Percentiles rank a stretch among this genome's conserved stretches.
Evolutionary conservation across 352 stramenopile genomes (phyloP).

Genomic region (Pythium coloratum): DNA sequence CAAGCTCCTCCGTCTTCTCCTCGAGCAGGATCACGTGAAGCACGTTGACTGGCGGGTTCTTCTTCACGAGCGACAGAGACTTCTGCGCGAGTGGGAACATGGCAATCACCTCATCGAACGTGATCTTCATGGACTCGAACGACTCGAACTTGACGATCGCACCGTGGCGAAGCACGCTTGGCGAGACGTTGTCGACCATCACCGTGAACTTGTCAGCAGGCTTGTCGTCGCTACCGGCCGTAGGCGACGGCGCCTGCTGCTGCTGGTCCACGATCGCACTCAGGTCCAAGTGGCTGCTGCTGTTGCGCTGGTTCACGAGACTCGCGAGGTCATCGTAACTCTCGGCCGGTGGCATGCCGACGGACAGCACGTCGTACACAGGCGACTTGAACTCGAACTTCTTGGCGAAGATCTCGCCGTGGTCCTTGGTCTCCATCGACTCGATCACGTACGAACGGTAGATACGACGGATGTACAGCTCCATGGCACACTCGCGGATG

Average conservation of each 20-base stretch:
- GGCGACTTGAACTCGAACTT: slow-evolving; percentile 88
- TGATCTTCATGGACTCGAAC: slow-evolving; percentile 74
- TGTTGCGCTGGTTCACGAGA: slow-evolving; percentile 54
- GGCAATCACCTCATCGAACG: slow-evolving; percentile 65
- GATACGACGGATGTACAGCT: slow-evolving; percentile 84
- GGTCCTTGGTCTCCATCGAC: slow-evolving; percentile 74
- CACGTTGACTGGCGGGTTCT: slow-evolving; percentile 78
- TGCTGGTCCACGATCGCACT: slow-evolving; percentile 33
- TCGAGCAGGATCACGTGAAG: slow-evolving; percentile 80
- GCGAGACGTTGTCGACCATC: slow-evolving; percentile 76
- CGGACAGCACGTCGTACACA: slow-evolving; percentile 72
- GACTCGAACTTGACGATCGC: slow-evolving; percentile 89
- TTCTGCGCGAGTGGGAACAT: slow-evolving; percentile 74
- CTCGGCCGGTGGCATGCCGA: slow-evolving; percentile 72
- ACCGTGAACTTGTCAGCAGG: slow-evolving; percentile 36
- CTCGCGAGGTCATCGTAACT: slow-evolving; percentile 83
- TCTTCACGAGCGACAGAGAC: slow-evolving; percentile 55
- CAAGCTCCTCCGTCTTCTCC: slow-evolving; percentile 57
- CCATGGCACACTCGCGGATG: slow-evolving; percentile 72
- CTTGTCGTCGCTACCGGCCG: slow-evolving; percentile 14
- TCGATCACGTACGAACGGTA: slow-evolving; percentile 88
- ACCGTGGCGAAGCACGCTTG: slow-evolving; percentile 68
- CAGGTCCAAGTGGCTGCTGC: slow-evolving; percentile 48
- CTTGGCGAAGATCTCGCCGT: slow-evolving; percentile 70
- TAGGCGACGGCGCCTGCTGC: slow-evolving; percentile 30